phyloP scores from a whole-genome alignment of 768 basidiomycete genomes.

The Amanita polypyramis region DNA sequence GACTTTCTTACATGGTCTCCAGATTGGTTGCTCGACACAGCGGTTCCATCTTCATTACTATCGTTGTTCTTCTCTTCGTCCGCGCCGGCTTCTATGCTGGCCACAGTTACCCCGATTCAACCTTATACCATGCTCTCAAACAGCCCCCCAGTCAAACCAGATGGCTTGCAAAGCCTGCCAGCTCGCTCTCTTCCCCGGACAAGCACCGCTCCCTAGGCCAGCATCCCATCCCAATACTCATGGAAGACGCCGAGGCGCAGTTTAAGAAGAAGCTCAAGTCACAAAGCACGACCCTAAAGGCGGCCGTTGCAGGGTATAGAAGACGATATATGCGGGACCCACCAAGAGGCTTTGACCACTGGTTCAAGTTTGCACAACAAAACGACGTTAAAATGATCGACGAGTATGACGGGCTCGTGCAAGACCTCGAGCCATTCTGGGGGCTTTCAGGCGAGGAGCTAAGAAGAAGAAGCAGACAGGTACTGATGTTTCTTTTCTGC shows the following conservation, averaged over 20 bases:
- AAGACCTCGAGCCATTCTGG: conserved; percentile 85
- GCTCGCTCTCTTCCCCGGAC: conserved; percentile 14
- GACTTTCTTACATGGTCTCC: no score
- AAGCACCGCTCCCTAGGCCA: conserved; percentile 11
- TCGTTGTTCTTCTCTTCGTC: conserved; percentile 37
- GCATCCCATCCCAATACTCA: conserved; percentile 81
- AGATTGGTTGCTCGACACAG: conserved; percentile 14
- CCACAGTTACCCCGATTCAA: conserved; percentile 15
- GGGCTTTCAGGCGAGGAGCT: conserved; percentile 61
- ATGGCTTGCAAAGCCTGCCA: conserved; percentile 12
- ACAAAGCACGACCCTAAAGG: conserved; percentile 73
- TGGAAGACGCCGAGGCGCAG: conserved; percentile 71
- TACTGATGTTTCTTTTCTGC: conserved; percentile 17
- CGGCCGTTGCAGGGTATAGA: conserved; percentile 77
- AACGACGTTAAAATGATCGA: conserved; percentile 75
- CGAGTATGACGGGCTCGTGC: conserved; percentile 76
- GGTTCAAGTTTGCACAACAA: conserved; percentile 74
- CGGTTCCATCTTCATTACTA: conserved; percentile 30
- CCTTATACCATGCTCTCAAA: conserved; percentile 3
- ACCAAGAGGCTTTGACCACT: conserved; percentile 84
- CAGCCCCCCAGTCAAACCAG: conserved; percentile 4
- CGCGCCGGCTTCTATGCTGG: conserved; percentile 37
- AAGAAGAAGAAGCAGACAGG: conserved; percentile 49
- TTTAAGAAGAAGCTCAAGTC: conserved; percentile 54
- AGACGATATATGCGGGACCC: conserved; percentile 69